Conservation (phyloP, 2,329 filamentous ascomycete species). For the Fusarium stilboides region DNA sequence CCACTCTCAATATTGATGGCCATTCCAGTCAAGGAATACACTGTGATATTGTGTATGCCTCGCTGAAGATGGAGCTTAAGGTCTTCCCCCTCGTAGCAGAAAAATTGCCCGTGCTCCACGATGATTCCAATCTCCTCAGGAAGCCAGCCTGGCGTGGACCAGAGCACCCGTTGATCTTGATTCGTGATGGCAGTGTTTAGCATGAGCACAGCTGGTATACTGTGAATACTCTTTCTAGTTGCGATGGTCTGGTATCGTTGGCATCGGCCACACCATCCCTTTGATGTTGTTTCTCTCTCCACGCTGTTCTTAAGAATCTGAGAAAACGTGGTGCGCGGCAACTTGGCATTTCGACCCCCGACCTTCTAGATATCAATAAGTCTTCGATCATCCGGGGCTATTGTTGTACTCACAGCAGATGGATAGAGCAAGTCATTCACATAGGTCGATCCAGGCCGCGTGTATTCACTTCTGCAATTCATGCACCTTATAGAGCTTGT, state of each 20-base stretch:
- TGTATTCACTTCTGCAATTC: slow-evolving; percentile 89
- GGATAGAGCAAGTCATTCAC: slow-evolving; percentile 92
- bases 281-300: slow-evolving; percentile 87
- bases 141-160: slow-evolving; percentile 91
- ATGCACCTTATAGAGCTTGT: slow-evolving; percentile 85
- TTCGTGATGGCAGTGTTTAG: slow-evolving; percentile 85
- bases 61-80: slow-evolving; percentile 84
- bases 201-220: slow-evolving; percentile 87
- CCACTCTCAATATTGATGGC: slow-evolving; percentile 91
- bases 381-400: background rate
- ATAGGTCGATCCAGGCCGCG: slow-evolving; percentile 82
- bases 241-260: slow-evolving; percentile 90
- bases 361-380: slow-evolving; percentile 59
- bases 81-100: slow-evolving; percentile 95
- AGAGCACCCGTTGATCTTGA: slow-evolving; percentile 82
- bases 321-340: slow-evolving; percentile 79
- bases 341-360: slow-evolving; percentile 64
- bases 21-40: slow-evolving; percentile 93
- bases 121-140: slow-evolving; percentile 95
- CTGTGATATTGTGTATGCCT: slow-evolving; percentile 83
- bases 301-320: slow-evolving; percentile 94
- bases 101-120: slow-evolving; percentile 90
- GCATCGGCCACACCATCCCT: slow-evolving; percentile 94
- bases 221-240: slow-evolving; percentile 87
- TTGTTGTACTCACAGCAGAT: slow-evolving; percentile 50